Evolutionary conservation across 345 rosid species (phyloP), one percentile per base, ranked within the genome.

Genomic region (Clausena lansium): DNA sequence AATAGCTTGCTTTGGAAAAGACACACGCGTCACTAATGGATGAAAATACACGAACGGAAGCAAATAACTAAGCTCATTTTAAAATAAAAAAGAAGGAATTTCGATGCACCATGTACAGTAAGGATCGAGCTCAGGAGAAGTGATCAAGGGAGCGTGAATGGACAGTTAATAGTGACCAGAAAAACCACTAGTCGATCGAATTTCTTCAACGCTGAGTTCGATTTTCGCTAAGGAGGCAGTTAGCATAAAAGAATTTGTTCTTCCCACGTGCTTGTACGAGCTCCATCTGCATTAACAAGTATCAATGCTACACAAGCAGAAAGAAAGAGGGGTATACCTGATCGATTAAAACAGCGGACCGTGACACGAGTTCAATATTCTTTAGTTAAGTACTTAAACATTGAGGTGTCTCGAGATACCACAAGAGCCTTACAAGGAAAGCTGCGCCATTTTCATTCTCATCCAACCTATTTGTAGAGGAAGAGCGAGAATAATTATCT

Each of bases 381-480:
- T n/a, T n/a, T n/a, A n/a, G n/a, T n/a, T n/a, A n/a, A n/a, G n/a
- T n/a, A n/a, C 98, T 89, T 78, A 94, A 78, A 83, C 94, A 96
- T 70, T 92, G 99, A 1, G 98, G 99, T 8, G 98, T 94, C 86
- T 96, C 99, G 36, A 96, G 85, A 82, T 92, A 96, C 83, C 76
- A 82, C 90, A 96, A 81, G 79, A 96, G 90, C 81, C 93, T 92
- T 52, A 84, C 79, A 47, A 96, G 95, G 87, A 96, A 94, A 57
- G 90, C 88, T 0, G 92, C 88, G 28, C 98, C 95, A 28, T 91
- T 89, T 78, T 94, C 98, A 63, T 84, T 84, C 78, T 81, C 94
- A 76, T 90, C 87, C 19, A 80, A 81, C 70, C 74, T 17, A 70
- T 78, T 83, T 22, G 58, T 71, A 10, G 74, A 64, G 2, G 22